Conservation (phyloP, 108 stramenopile species). For the Hondaea fermentalgiana region DNA sequence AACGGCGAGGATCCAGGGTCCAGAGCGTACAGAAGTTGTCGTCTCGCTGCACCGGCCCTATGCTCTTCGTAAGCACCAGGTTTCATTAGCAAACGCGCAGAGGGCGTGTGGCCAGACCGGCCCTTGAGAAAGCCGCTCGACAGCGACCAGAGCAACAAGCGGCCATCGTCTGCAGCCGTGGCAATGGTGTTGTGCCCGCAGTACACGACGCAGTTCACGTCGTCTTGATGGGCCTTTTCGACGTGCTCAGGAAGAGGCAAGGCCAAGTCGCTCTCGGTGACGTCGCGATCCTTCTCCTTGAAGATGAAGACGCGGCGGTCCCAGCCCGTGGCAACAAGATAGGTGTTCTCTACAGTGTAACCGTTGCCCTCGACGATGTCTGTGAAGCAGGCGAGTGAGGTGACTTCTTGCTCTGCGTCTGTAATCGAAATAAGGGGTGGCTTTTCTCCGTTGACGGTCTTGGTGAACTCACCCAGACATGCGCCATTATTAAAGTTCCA, state of each 20-base stretch:
- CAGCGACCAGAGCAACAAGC: neutral
- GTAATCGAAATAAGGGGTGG: neutral
- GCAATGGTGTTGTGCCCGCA: neutral
- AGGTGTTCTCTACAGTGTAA: neutral
- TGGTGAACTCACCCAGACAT: neutral
- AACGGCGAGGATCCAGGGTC: no score
- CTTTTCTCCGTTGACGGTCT: neutral
- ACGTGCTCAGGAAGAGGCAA: neutral
- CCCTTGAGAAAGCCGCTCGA: neutral
- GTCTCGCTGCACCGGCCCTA: neutral
- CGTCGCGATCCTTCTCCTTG: neutral
- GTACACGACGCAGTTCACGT: neutral
- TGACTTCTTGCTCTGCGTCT: neutral
- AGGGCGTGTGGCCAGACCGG: neutral
- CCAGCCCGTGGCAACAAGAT: neutral
- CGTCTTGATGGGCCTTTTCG: neutral
- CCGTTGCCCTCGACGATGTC: neutral
- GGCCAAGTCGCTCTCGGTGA: neutral
- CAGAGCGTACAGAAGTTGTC: neutral
- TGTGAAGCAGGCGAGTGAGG: neutral
- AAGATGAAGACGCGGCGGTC: neutral
- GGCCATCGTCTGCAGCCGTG: neutral
- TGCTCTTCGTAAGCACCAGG: neutral
- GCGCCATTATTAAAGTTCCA: slow-evolving; percentile 12
- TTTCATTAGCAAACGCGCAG: neutral